Conservation (phyloP, 2,329 filamentous ascomycete species). For the Domatiomyces globalis region DNA sequence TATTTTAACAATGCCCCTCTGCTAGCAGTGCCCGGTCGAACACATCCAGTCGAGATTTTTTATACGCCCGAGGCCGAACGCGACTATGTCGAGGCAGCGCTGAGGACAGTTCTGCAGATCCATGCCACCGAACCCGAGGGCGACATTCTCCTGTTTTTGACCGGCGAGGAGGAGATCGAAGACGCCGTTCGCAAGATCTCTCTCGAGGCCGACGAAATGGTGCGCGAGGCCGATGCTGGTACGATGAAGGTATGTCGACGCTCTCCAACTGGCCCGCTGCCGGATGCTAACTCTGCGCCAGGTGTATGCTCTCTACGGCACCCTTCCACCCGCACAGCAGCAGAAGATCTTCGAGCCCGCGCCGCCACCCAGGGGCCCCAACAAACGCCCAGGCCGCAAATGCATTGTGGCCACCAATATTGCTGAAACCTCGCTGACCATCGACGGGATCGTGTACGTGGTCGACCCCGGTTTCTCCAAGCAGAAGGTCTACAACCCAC, state of each 20-base stretch:
- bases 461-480: constrained; percentile 99
- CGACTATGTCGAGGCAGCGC: constrained; percentile 90
- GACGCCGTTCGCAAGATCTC: constrained; percentile 85
- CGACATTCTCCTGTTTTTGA: constrained; percentile 87
- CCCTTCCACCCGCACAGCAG: constrained; percentile 80
- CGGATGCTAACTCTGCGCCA: not conserved
- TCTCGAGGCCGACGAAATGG: constrained; percentile 81
- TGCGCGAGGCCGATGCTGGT: constrained; percentile 78
- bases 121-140: constrained; percentile 86
- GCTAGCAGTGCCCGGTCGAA: constrained; percentile 85
- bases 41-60: constrained; percentile 93
- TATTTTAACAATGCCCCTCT: constrained; percentile 94
- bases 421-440: constrained; percentile 91
- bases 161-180: constrained; percentile 96
- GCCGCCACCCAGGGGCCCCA: constrained; percentile 55
- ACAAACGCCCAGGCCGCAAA: constrained; percentile 80
- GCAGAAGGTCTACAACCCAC: constrained; percentile 97
- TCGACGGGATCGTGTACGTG: constrained; percentile 97
- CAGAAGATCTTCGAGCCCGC: constrained; percentile 90
- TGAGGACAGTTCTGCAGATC: constrained; percentile 91
- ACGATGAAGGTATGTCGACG: constrained; percentile 44
- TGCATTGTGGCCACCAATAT: constrained; percentile 94
- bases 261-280: not conserved
- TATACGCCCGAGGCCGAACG: constrained; percentile 93
- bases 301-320: constrained; percentile 89